A percentile compares a stretch with the other conserved stretches of the same genome.
phyloP scores from a whole-genome alignment of 305 asterid genomes.

The Andrographis paniculata region DNA sequence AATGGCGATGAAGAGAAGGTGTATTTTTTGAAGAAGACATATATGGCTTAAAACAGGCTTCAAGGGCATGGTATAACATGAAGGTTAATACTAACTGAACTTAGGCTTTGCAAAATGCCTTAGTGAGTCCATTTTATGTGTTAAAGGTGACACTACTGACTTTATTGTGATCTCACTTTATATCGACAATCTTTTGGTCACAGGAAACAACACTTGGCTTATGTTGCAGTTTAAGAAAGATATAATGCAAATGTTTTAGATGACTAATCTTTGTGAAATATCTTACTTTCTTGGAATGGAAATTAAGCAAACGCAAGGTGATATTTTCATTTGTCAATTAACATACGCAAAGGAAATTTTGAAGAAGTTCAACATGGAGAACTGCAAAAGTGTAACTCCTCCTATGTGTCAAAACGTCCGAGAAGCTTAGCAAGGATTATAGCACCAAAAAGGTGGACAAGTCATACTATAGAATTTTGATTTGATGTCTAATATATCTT shows the following conservation, averaged over 20 bases:
- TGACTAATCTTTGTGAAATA: not conserved
- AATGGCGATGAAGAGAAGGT: not conserved
- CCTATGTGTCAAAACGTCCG: not conserved
- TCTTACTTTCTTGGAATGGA: not conserved
- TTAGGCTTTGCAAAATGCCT: not conserved
- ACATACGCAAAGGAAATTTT: too few relatives aligned
- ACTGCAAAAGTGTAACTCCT: not conserved
- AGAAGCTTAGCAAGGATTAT: not conserved
- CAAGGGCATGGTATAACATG: not conserved
- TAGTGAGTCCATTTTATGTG: not conserved
- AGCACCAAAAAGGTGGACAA: not conserved
- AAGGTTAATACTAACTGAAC: not conserved
- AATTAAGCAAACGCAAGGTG: not conserved
- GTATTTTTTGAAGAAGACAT: not conserved
- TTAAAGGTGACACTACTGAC: not conserved
- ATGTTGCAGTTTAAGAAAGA: not conserved
- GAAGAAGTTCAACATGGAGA: too few relatives aligned
- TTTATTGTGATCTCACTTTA: not conserved
- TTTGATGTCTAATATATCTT: too few relatives aligned
- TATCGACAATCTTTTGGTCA: not conserved
- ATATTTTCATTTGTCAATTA: not conserved
- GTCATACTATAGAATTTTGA: too few relatives aligned
- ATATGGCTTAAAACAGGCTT: slow-evolving; percentile 1
- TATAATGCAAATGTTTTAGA: not conserved
- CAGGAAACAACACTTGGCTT: not conserved